A percentile compares a stretch with the other conserved stretches of the same genome.
Conservation (phyloP, 805 yeast species). For the Danielia reshetovae region DNA sequence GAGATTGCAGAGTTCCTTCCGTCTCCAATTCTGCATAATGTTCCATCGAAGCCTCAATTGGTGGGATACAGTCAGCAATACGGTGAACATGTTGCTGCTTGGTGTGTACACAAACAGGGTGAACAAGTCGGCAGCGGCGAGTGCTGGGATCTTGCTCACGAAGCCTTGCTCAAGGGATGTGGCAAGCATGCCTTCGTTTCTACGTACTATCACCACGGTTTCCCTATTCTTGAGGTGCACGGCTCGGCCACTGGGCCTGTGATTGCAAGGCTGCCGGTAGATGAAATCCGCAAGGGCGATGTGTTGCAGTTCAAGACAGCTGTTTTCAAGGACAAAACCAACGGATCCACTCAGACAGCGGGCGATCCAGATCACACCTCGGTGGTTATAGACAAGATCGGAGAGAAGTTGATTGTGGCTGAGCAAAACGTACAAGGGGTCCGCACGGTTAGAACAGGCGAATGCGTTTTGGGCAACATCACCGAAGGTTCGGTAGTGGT, state of each 20-base stretch:
- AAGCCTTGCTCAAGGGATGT: conserved; percentile 50
- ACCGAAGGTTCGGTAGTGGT: conserved; percentile 41
- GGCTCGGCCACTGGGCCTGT: conserved; percentile 19
- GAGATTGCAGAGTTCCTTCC: conserved; percentile 33
- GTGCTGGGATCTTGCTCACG: conserved; percentile 59
- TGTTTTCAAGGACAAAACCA: conserved; percentile 32
- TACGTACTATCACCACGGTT: conserved; percentile 46
- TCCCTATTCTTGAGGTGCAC: conserved; percentile 28
- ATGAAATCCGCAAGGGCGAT: conserved; percentile 51
- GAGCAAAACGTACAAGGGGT: conserved; percentile 50
- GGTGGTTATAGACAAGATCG: conserved; percentile 27
- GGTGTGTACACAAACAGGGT: conserved; percentile 50
- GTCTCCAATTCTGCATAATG: conserved; percentile 35
- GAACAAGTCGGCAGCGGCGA: conserved; percentile 52
- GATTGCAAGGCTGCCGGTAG: conserved; percentile 19
- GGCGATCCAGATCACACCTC: conserved; percentile 57
- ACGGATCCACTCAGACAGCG: conserved; percentile 31
- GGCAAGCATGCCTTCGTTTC: conserved; percentile 57
- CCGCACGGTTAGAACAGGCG: conserved; percentile 37
- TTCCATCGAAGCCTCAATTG: conserved; percentile 31
- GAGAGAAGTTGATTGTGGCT: conserved; percentile 30
- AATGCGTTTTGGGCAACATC: conserved; percentile 33
- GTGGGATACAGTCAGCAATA: conserved; percentile 31
- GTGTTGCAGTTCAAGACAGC: conserved; percentile 46
- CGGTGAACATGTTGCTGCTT: conserved; percentile 52